Conservation (phyloP, 495 filamentous ascomycete species). For the Talaromyces liani region DNA sequence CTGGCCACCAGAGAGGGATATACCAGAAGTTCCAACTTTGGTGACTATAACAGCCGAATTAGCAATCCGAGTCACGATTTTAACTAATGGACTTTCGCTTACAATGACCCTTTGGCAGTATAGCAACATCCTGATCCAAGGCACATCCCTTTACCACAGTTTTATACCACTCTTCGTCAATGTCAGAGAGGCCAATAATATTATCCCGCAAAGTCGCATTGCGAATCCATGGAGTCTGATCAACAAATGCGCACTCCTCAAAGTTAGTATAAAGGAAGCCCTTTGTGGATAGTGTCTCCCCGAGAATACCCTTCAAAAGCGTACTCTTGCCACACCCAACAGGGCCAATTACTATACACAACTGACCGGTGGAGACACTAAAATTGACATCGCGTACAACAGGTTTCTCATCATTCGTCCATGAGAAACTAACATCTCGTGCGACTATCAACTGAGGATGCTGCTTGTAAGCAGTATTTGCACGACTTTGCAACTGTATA, state of each 20-base stretch:
- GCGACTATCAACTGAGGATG: slow-evolving; percentile 18
- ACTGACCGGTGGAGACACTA: slow-evolving; percentile 28
- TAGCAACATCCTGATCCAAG: slow-evolving; percentile 47
- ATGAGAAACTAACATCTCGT: slow-evolving; percentile 42
- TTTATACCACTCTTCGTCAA: slow-evolving; percentile 51
- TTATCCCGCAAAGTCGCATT: slow-evolving; percentile 53
- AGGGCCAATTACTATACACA: slow-evolving; percentile 19
- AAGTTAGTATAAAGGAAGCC: slow-evolving; percentile 33
- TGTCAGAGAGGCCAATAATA: slow-evolving; percentile 46
- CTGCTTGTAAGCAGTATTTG: not conserved
- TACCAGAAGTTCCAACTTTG: slow-evolving; percentile 25
- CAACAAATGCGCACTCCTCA: slow-evolving; percentile 42
- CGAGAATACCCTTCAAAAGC: slow-evolving; percentile 20
- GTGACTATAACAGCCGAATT: not conserved
- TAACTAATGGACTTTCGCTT: slow-evolving; percentile 62
- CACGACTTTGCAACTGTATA: not conserved
- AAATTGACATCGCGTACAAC: slow-evolving; percentile 35
- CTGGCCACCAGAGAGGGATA: slow-evolving; percentile 74
- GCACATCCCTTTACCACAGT: slow-evolving; percentile 55
- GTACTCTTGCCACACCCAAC: slow-evolving; percentile 24
- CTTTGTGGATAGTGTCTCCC: slow-evolving; percentile 26
- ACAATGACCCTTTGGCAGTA: slow-evolving; percentile 57
- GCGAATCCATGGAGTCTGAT: slow-evolving; percentile 45
- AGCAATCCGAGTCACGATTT: not conserved
- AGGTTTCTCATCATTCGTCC: slow-evolving; percentile 38